phyloP scores from a whole-genome alignment of 1,284 basidiomycete genomes.

The Polyporus tsugae region DNA sequence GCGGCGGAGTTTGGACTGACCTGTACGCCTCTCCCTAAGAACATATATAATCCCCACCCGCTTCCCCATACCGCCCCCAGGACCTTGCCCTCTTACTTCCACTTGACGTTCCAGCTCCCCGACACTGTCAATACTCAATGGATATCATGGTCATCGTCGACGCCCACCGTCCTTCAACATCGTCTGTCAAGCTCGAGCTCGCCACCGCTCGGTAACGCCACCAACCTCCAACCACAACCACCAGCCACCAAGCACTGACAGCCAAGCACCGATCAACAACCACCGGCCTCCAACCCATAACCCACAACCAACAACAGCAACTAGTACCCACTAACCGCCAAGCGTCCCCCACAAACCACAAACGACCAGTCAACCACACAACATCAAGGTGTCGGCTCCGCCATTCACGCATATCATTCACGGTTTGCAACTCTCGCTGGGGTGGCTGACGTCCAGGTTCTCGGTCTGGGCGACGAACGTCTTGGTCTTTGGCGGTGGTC shows the following conservation, averaged over 20 bases:
- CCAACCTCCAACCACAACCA: not conserved
- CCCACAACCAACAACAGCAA: not conserved
- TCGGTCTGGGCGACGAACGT: not conserved
- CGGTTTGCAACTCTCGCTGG: not conserved
- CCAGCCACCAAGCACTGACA: no score
- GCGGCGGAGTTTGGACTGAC: constrained; percentile 20
- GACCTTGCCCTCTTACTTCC: constrained; percentile 4
- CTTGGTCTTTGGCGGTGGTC: not conserved
- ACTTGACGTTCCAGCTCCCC: not conserved
- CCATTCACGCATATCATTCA: not conserved
- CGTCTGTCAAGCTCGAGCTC: not conserved
- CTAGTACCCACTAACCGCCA: not conserved
- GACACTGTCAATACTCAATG: not conserved
- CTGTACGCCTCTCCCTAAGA: constrained; percentile 12
- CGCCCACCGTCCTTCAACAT: constrained; percentile 4
- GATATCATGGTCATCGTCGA: not conserved
- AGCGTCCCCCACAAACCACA: not conserved
- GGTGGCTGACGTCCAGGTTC: not conserved
- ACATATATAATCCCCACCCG: constrained; percentile 13
- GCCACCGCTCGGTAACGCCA: not conserved
- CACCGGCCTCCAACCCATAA: not conserved
- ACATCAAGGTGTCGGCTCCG: not conserved
- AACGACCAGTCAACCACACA: not conserved
- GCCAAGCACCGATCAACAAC: not conserved
- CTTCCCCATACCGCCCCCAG: constrained; percentile 12